These are phyloP conservation scores for Vickermania spadyakhi DNA, from an alignment of 208 protist genomes.

Conservation along the genomic window DNA sequence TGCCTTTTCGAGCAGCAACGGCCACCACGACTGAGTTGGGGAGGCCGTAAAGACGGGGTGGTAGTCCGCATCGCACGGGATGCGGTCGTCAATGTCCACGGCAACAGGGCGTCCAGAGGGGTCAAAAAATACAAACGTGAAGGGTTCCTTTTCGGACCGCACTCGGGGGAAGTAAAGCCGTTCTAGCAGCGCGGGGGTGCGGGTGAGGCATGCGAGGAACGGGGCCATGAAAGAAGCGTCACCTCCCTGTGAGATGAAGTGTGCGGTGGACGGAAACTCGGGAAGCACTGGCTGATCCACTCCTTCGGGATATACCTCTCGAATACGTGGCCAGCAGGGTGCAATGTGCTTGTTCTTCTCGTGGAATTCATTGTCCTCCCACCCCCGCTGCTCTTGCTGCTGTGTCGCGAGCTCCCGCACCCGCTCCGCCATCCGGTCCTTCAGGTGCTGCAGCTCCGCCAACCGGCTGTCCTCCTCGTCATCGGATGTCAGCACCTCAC, in stretches of 20 bases:
- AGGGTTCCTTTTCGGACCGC: slow-evolving; percentile 13
- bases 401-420: slow-evolving; percentile 6
- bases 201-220: slow-evolving; percentile 17
- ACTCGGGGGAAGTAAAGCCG: slow-evolving; percentile 8
- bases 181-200: slow-evolving; percentile 9
- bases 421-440: slow-evolving; percentile 9
- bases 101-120: slow-evolving; percentile 13
- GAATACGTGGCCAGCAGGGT: slow-evolving; percentile 17
- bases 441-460: slow-evolving; percentile 2
- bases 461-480: slow-evolving; percentile 6
- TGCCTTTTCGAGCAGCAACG: slow-evolving; percentile 47
- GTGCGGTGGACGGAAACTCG: background rate
- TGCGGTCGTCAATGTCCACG: slow-evolving; percentile 27
- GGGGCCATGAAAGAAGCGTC: slow-evolving; percentile 15
- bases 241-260: slow-evolving; percentile 12
- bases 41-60: slow-evolving; percentile 23
- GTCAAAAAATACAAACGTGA: slow-evolving; percentile 22
- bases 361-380: slow-evolving; percentile 24
- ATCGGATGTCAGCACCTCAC: slow-evolving; percentile 3
- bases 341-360: slow-evolving; percentile 17
- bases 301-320: slow-evolving; percentile 23
- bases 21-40: slow-evolving; percentile 22
- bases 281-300: slow-evolving; percentile 7
- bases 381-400: slow-evolving; percentile 5
- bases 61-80: slow-evolving; percentile 13